Evolutionary conservation across 208 protist genomes (phyloP).

Genomic region (Trypanosoma cruzi): DNA sequence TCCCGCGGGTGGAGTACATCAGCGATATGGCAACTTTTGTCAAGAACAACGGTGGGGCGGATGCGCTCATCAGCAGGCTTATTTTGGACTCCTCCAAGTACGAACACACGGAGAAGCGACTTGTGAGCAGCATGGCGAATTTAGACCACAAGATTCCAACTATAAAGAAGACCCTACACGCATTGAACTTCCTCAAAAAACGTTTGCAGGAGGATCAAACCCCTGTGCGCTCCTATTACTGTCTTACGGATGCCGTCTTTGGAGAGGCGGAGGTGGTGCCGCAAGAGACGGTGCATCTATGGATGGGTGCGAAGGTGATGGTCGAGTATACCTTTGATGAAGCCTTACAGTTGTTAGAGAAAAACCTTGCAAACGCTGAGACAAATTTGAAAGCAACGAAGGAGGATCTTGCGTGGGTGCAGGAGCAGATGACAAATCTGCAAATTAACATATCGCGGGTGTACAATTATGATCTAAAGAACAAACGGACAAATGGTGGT

Average conservation of each 20-base stretch:
- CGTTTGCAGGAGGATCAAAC: conserved; percentile 36
- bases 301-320: conserved; percentile 97
- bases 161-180: conserved; percentile 92
- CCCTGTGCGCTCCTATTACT: conserved; percentile 84
- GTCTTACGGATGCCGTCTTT: conserved; percentile 90
- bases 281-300: conserved; percentile 91
- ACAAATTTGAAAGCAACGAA: conserved; percentile 86
- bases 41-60: conserved; percentile 76
- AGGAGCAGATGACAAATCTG: conserved; percentile 95
- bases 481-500: conserved; percentile 52
- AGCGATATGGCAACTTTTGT: conserved; percentile 79
- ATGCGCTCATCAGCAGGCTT: conserved; percentile 86
- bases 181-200: conserved; percentile 86
- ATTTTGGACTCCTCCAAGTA: conserved; percentile 93
- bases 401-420: conserved; percentile 95
- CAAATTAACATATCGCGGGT: conserved; percentile 96
- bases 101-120: conserved; percentile 92
- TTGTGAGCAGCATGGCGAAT: conserved; percentile 81
- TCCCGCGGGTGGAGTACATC: conserved; percentile 87
- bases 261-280: conserved; percentile 78
- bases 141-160: conserved; percentile 92
- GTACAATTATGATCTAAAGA: conserved; percentile 95
- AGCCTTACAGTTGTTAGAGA: conserved; percentile 88
- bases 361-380: conserved; percentile 87
- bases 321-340: conserved; percentile 97